Evolutionary conservation across 1,284 basidiomycete genomes (phyloP), one percentile per base, ranked within the genome.

Genomic region (Testicularia cyperi): DNA sequence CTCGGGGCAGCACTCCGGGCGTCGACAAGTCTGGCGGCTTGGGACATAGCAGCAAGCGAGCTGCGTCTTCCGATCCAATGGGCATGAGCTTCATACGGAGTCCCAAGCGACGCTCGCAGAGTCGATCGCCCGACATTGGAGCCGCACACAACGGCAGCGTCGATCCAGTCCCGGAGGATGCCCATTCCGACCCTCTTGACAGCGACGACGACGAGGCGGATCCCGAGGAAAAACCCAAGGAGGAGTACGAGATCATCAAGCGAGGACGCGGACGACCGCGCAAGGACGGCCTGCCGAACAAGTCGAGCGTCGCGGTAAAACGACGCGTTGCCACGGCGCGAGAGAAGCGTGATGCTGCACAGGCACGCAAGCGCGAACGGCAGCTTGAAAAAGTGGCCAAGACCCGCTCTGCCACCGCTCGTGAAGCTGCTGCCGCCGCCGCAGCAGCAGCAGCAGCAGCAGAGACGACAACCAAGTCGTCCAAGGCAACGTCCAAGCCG

Each of bases 71-170:
- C 6, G 65, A 68, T 40, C 52, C 63, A 8, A 67, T 61, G 55
- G 47, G 28, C 21, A 54, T 56, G 48, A 51, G 45, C 41, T 53
- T 45, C 38, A 56, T 65, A 19, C 61, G 65, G 25, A 68, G 62
- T 38, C 62, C 63, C n/a, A 68, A 68, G 40, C 39, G 65, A 21
- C 57, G 62, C 2, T 65, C 62, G n/a, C 44, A 56, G 33, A 65
- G 62, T 38, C 30, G 65, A 21, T 68, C 65, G 16, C 62, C 65
- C 16, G 61, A n/a, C n/a, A n/a, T n/a, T n/a, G n/a, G n/a, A n/a
- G n/a, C n/a, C n/a, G n/a, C n/a, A n/a, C n/a, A n/a, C n/a, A n/a
- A n/a, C n/a, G n/a, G n/a, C n/a, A n/a, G n/a, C n/a, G n/a, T n/a
- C n/a, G n/a, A n/a, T n/a, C n/a, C n/a, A n/a, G n/a, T n/a, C n/a